A percentile compares a stretch with the other conserved stretches of the same genome.
Conservation (phyloP, 2,329 filamentous ascomycete genomes). For the Penicillium brasilianum region DNA sequence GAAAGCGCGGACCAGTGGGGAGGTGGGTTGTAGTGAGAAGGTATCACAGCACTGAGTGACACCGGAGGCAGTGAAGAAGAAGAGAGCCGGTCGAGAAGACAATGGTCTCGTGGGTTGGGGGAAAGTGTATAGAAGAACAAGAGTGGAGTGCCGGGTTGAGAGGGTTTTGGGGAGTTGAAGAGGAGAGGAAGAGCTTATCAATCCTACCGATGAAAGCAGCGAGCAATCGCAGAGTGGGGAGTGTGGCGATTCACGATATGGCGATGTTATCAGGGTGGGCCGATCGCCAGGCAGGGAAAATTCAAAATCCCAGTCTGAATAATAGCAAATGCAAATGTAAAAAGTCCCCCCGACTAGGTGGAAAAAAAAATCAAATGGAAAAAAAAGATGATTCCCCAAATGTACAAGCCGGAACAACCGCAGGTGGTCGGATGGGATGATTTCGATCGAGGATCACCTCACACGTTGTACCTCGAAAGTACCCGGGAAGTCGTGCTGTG, state of each 20-base stretch:
- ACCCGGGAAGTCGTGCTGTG: slow-evolving; percentile 18
- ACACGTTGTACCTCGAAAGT: slow-evolving; percentile 20
- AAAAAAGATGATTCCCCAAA: neutral
- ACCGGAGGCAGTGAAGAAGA: slow-evolving; percentile 18
- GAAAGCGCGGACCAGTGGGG: slow-evolving; percentile 23
- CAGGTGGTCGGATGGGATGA: slow-evolving; percentile 13
- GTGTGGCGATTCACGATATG: slow-evolving; percentile 12
- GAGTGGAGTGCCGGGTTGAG: neutral
- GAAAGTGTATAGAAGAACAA: neutral
- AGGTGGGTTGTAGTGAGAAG: slow-evolving; percentile 18
- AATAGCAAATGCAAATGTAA: slow-evolving; percentile 10
- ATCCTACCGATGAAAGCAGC: slow-evolving; percentile 15
- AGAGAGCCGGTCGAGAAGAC: slow-evolving; percentile 19
- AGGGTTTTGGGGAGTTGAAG: neutral
- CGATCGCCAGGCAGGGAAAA: slow-evolving; percentile 14
- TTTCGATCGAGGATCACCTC: slow-evolving; percentile 21
- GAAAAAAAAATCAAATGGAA: no score
- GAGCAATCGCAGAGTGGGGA: slow-evolving; percentile 4
- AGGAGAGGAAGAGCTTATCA: slow-evolving; percentile 20
- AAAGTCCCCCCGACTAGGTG: no score
- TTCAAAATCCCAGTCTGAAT: slow-evolving; percentile 1
- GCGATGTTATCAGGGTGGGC: slow-evolving; percentile 13
- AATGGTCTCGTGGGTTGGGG: slow-evolving; percentile 14
- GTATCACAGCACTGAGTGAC: slow-evolving; percentile 34
- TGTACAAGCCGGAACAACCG: slow-evolving; percentile 15